A percentile compares a stretch with the other conserved stretches of the same genome.
Evolutionary conservation across 2,329 filamentous ascomycete genomes (phyloP).

Genomic region (Teratosphaeria viscida): DNA sequence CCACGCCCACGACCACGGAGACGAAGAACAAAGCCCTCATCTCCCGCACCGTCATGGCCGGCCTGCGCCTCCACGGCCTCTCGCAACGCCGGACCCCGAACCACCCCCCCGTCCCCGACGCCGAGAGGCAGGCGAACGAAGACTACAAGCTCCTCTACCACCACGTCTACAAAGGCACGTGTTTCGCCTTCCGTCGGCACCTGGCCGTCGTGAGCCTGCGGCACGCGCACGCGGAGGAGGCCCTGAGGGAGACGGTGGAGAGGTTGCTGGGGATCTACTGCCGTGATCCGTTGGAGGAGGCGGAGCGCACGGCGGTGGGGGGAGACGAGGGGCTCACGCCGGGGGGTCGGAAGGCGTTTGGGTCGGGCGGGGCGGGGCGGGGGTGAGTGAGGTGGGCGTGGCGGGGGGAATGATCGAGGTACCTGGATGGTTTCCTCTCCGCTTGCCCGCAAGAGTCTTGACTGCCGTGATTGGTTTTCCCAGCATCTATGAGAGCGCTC

Average conservation of each 20-base stretch:
- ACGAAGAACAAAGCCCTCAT: conserved; percentile 39
- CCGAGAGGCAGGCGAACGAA: conserved; percentile 30
- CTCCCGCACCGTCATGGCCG: conserved; percentile 41
- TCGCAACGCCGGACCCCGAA: not conserved
- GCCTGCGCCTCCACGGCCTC: conserved; percentile 42
- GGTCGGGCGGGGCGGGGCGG: not conserved
- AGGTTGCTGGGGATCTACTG: conserved; percentile 37
- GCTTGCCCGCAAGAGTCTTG: too few species aligned
- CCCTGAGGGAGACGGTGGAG: conserved; percentile 39
- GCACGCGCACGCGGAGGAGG: conserved; percentile 30
- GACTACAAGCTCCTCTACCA: conserved; percentile 45
- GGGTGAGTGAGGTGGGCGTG: not conserved
- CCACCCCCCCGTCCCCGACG: not conserved
- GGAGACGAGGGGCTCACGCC: conserved; percentile 14
- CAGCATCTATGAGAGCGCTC: too few species aligned
- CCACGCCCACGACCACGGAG: conserved; percentile 6
- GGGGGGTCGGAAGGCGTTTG: conserved; percentile 21
- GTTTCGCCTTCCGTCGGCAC: conserved; percentile 36
- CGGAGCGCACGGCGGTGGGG: not conserved
- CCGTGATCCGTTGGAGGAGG: conserved; percentile 30
- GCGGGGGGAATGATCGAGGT: too few species aligned
- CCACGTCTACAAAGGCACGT: conserved; percentile 39
- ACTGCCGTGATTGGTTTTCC: too few species aligned
- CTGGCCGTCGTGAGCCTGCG: conserved; percentile 28
- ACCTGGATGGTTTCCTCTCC: too few species aligned